Conservation (phyloP, 495 filamentous ascomycete genomes). For the Pseudomonodictys pantanalensis region DNA sequence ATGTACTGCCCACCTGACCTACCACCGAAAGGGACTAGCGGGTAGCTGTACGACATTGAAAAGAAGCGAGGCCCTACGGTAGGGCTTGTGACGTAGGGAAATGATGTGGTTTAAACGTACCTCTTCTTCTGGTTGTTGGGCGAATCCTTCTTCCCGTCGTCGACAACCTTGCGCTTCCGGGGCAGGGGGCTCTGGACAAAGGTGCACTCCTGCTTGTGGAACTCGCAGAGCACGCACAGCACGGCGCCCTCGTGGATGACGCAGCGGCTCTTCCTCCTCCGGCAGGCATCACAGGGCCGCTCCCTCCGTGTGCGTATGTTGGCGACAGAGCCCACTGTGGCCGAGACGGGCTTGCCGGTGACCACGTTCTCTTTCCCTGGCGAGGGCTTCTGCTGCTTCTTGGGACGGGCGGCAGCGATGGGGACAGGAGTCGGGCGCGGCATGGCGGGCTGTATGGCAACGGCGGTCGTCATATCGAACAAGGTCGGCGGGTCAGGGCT, state of each 20-base stretch:
- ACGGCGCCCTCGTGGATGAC: slow-evolving; percentile 87
- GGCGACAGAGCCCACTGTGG: slow-evolving; percentile 24
- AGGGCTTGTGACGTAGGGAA: slow-evolving; percentile 3
- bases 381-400: slow-evolving; percentile 30
- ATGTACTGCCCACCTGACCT: not conserved
- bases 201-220: slow-evolving; percentile 50
- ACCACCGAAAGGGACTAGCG: slow-evolving; percentile 14
- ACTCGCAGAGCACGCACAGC: slow-evolving; percentile 56
- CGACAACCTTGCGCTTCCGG: slow-evolving; percentile 50
- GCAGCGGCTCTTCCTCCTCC: slow-evolving; percentile 81
- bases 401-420: slow-evolving; percentile 35
- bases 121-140: slow-evolving; percentile 35
- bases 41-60: not conserved
- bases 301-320: slow-evolving; percentile 39
- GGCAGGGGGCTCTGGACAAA: slow-evolving; percentile 49
- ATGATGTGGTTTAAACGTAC: slow-evolving; percentile 29
- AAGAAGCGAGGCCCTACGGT: slow-evolving; percentile 5
- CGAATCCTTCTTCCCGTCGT: slow-evolving; percentile 33
- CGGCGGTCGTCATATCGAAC: slow-evolving; percentile 39
- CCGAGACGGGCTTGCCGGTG: slow-evolving; percentile 32
- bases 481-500: not conserved
- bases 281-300: slow-evolving; percentile 65
- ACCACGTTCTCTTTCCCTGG: slow-evolving; percentile 40
- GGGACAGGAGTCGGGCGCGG: slow-evolving; percentile 38
- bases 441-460: slow-evolving; percentile 40